Evolutionary conservation across 495 filamentous ascomycete species (phyloP).

Genomic region (Penicillium longicatenatum): DNA sequence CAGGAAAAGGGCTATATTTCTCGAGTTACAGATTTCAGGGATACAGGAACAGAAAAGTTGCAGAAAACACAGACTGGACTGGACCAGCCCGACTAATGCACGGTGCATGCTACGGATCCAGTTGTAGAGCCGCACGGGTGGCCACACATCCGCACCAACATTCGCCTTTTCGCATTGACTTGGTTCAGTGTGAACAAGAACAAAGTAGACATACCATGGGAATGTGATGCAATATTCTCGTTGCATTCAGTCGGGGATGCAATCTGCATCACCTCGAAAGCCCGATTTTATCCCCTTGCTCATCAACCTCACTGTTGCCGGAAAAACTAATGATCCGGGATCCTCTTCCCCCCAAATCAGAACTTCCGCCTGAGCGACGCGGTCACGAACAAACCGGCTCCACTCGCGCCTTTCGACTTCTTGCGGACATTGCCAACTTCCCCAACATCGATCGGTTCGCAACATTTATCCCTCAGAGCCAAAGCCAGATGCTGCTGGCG

Average conservation of each 20-base stretch:
- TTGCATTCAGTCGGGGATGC: not conserved
- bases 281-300: slow-evolving; percentile 20
- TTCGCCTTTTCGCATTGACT: not conserved
- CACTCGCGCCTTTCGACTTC: slow-evolving; percentile 17
- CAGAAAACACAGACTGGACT: slow-evolving; percentile 2
- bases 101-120: slow-evolving; percentile 13
- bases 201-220: not conserved
- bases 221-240: not conserved
- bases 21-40: not conserved
- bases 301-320: slow-evolving; percentile 25
- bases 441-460: slow-evolving; percentile 7
- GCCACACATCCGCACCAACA: not conserved
- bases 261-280: not conserved
- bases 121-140: slow-evolving; percentile 28
- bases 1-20: not conserved
- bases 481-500: slow-evolving; percentile 46
- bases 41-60: not conserved
- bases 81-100: slow-evolving; percentile 3
- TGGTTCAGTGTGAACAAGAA: not conserved
- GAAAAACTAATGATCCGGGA: slow-evolving; percentile 47
- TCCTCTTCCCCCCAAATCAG: slow-evolving; percentile 25
- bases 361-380: slow-evolving; percentile 35
- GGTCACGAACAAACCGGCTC: slow-evolving; percentile 26
- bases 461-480: slow-evolving; percentile 12
- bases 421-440: slow-evolving; percentile 4